These are phyloP conservation scores for Gnomoniopsis smithogilvyi DNA, from an alignment of 2,329 filamentous ascomycete genomes.

Conservation along the genomic window DNA sequence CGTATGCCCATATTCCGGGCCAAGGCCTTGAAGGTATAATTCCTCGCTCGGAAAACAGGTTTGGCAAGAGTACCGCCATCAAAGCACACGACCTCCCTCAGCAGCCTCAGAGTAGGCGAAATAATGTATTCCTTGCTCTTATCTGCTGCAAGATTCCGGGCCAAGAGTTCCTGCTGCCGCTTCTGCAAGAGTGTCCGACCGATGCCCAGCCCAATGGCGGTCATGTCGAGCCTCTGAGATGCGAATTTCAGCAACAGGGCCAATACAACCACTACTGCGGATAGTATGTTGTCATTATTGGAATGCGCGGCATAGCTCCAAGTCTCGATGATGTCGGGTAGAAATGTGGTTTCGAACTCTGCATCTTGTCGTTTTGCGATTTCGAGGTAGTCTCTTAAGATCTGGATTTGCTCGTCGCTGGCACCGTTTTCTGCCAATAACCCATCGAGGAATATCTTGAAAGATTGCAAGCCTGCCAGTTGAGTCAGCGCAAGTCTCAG, in stretches of 20 bases:
- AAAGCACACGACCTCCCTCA: constrained; percentile 81
- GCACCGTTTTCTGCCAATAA: constrained; percentile 52
- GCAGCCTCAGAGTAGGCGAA: constrained; percentile 78
- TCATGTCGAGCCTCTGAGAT: constrained; percentile 70
- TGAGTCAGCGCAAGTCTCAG: neutral
- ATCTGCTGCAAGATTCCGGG: constrained; percentile 73
- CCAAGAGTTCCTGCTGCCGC: constrained; percentile 75
- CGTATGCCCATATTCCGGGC: constrained; percentile 77
- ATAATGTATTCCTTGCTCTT: constrained; percentile 86
- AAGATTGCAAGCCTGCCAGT: constrained; percentile 58
- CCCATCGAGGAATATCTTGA: constrained; percentile 69
- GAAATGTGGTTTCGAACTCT: constrained; percentile 60
- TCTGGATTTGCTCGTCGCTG: constrained; percentile 47
- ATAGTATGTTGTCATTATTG: constrained; percentile 78
- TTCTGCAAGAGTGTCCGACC: constrained; percentile 80
- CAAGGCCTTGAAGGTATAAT: constrained; percentile 76
- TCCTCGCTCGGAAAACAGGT: constrained; percentile 72
- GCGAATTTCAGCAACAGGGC: constrained; percentile 78
- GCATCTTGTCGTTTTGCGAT: constrained; percentile 48
- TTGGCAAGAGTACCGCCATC: constrained; percentile 81
- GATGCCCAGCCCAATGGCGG: constrained; percentile 71
- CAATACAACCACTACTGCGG: constrained; percentile 75
- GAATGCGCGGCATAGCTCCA: constrained; percentile 81
- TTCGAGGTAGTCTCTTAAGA: constrained; percentile 68
- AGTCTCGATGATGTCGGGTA: constrained; percentile 79